Percentiles rank a stretch among this genome's conserved stretches.
phyloP scores from a whole-genome alignment of 768 basidiomycete species.

The Phylloporus arenicola region DNA sequence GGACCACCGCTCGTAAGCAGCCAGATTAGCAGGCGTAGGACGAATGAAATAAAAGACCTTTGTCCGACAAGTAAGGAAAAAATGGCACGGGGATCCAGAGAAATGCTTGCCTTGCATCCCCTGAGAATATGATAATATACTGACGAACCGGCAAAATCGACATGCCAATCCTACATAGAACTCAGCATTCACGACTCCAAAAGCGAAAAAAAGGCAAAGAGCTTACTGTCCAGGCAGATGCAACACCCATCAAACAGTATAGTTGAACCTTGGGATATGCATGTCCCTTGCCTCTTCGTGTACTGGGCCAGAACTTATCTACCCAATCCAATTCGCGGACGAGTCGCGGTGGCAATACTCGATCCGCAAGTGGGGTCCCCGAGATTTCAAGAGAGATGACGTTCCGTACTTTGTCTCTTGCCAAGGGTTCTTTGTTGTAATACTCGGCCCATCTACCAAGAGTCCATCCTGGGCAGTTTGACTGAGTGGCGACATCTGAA shows the following conservation, averaged over 20 bases:
- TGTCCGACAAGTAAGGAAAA: neutral
- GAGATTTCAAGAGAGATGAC: slow-evolving; percentile 95
- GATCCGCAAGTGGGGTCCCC: slow-evolving; percentile 72
- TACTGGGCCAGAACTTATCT: slow-evolving; percentile 88
- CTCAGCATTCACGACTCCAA: neutral
- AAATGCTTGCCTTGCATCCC: slow-evolving; percentile 65
- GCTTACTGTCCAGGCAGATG: slow-evolving; percentile 87
- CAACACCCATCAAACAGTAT: slow-evolving; percentile 96
- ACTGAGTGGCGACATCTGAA: slow-evolving; percentile 84
- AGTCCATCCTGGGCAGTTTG: slow-evolving; percentile 82
- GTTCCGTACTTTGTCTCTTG: slow-evolving; percentile 85
- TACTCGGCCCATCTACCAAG: slow-evolving; percentile 89
- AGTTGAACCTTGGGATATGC: slow-evolving; percentile 89
- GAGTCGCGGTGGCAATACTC: slow-evolving; percentile 76
- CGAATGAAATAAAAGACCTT: slow-evolving; percentile 94
- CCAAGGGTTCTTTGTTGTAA: slow-evolving; percentile 58
- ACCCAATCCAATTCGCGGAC: slow-evolving; percentile 95
- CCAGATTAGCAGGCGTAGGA: slow-evolving; percentile 79
- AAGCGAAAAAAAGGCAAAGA: neutral
- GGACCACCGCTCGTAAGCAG: slow-evolving; percentile 91
- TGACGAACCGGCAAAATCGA: slow-evolving; percentile 96
- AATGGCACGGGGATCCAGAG: neutral
- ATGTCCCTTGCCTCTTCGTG: slow-evolving; percentile 66
- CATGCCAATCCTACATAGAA: slow-evolving; percentile 81
- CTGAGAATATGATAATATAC: slow-evolving; percentile 95